Base-by-base conservation (phyloP, 1,284 basidiomycete genomes). In the Cutaneotrichosporon curvatum region DNA sequence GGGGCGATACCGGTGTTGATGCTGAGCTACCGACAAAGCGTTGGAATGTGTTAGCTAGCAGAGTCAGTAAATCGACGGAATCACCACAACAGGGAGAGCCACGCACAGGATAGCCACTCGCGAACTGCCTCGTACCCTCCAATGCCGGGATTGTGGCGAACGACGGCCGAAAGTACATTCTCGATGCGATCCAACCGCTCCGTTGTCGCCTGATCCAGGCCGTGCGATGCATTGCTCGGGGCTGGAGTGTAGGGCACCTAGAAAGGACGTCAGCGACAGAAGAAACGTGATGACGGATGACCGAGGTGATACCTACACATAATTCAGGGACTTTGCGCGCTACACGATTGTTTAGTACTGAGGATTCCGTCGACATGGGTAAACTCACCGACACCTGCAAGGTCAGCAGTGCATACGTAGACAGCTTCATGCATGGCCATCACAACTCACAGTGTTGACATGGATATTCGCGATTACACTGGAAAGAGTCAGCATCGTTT, bases 401-500 rank as follows among this genome's bases (percentile, higher is more conserved):
- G 19, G 51, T 45, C 36, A 39, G 22, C 23, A 25, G 12, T 28
- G 25, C 12, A 7, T 12, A 28, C 12, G 25, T 28, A 7, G 25
- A 12, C 25, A 28, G 25, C 25, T 7, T 28, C 36, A 37, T 21
- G 10, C 16, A 22, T 10, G 9, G 21, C 22, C 28, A 18, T 33
- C 43, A 7, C 22, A 8, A 61, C 65, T 57, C 39, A 68, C 70
- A 72, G 49, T 72, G 69, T 52, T 72, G 67, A 59, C 70, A 72
- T n/a, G 70, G 70, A 33, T 68, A 67, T 41, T 72, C 67, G 33
- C 70, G 54, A 46, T 72, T 70, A 49, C 70, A 72, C 65, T 72
- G 53, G 37, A 12, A 9, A 18, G 15, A 28, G 32, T 42, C 21
- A 42, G 40, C 12, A 25, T 18, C 25, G 10, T n/a, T 36, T 19